phyloP scores from a whole-genome alignment of 2,329 filamentous ascomycete species.

The Calycina herbarum region DNA sequence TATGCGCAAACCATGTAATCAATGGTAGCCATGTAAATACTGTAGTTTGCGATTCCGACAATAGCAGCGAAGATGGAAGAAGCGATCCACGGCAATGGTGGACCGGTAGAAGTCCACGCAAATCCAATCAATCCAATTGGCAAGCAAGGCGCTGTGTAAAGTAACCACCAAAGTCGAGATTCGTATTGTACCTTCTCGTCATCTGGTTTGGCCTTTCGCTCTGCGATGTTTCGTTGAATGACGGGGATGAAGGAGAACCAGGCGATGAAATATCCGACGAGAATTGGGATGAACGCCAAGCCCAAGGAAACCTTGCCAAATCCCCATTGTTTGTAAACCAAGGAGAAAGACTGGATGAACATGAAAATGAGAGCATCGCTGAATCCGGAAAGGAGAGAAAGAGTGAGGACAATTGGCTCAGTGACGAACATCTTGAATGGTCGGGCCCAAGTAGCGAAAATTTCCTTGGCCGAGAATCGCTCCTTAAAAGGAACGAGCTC shows the following conservation, averaged over 20 bases:
- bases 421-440: slow-evolving; percentile 73
- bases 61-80: slow-evolving; percentile 64
- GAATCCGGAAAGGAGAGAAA: slow-evolving; percentile 72
- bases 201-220: slow-evolving; percentile 51
- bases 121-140: slow-evolving; percentile 71
- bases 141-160: slow-evolving; percentile 60
- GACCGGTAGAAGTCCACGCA: slow-evolving; percentile 66
- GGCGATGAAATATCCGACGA: slow-evolving; percentile 64
- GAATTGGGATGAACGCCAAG: slow-evolving; percentile 64
- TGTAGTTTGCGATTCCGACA: slow-evolving; percentile 72
- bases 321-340: slow-evolving; percentile 68
- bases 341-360: slow-evolving; percentile 69
- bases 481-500: slow-evolving; percentile 64
- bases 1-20: slow-evolving; percentile 78
- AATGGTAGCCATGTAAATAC: slow-evolving; percentile 73
- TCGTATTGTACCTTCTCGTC: slow-evolving; percentile 67
- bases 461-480: slow-evolving; percentile 58
- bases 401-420: slow-evolving; percentile 70
- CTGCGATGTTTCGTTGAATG: slow-evolving; percentile 53
- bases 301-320: slow-evolving; percentile 59
- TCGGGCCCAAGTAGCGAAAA: slow-evolving; percentile 57
- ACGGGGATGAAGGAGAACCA: slow-evolving; percentile 60
- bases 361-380: slow-evolving; percentile 76
- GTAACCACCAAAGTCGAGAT: slow-evolving; percentile 63
- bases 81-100: slow-evolving; percentile 65